A percentile compares a stretch with the other conserved stretches of the same genome.
Conservation (phyloP, 1,284 basidiomycete species). For the Austroboletus novae-zelandiae region DNA sequence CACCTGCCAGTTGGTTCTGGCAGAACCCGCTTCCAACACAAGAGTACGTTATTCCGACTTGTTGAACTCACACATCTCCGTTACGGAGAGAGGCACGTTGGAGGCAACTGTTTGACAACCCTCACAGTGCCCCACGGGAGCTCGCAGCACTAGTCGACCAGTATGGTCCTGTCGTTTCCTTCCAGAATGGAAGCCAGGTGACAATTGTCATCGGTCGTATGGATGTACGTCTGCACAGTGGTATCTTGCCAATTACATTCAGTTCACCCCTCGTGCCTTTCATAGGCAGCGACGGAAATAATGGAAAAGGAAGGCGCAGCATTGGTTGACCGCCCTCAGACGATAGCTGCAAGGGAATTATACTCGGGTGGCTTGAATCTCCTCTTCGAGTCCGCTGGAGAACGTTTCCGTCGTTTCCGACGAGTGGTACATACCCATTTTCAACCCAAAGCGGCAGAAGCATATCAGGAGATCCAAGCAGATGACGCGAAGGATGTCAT, state of each 20-base stretch:
- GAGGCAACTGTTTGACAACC: neutral
- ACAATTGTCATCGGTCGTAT: conserved; percentile 28
- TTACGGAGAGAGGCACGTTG: neutral
- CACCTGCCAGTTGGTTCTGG: conserved; percentile 14
- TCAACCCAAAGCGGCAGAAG: conserved; percentile 32
- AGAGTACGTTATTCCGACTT: neutral
- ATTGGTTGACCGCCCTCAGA: conserved; percentile 30
- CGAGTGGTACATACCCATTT: conserved; percentile 37
- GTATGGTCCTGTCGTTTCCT: conserved; percentile 33
- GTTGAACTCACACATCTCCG: neutral
- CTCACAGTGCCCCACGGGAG: neutral
- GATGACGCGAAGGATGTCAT: conserved; percentile 34
- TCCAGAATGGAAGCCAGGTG: conserved; percentile 23
- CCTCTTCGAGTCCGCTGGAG: conserved; percentile 17
- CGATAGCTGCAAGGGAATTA: conserved; percentile 24
- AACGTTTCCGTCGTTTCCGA: conserved; percentile 25
- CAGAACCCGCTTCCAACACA: conserved; percentile 3
- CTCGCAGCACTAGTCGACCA: conserved; percentile 20
- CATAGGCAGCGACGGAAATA: conserved; percentile 24
- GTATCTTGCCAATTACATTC: too few species aligned
- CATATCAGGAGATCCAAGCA: conserved; percentile 36
- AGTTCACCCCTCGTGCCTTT: neutral
- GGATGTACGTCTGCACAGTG: conserved; percentile 22
- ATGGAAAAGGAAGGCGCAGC: conserved; percentile 33
- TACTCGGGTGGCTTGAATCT: conserved; percentile 24